A percentile compares a stretch with the other conserved stretches of the same genome.
Evolutionary conservation across 805 yeast genomes (phyloP).

Genomic region (Wickerhamiella kazuoi): DNA sequence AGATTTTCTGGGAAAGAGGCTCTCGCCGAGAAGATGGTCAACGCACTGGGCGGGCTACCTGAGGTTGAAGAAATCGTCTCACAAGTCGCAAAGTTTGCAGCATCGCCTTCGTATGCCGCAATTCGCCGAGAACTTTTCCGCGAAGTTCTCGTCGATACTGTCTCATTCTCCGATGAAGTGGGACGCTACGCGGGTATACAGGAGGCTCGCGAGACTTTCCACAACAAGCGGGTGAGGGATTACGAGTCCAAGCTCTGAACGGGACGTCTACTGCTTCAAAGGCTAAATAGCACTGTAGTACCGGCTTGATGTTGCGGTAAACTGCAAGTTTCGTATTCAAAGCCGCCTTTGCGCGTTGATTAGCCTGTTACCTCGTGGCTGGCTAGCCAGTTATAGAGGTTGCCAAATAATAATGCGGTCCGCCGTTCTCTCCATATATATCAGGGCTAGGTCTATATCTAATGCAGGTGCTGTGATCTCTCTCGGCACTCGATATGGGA

Average conservation of each 20-base stretch:
- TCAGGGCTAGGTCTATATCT: too few species aligned
- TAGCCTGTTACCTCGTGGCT: too few species aligned
- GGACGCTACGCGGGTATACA: not conserved
- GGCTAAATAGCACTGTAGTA: too few species aligned
- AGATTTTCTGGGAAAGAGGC: conserved; percentile 50
- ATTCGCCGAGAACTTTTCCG: conserved; percentile 17
- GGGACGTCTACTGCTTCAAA: too few species aligned
- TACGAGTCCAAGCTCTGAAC: not conserved
- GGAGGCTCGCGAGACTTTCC: not conserved
- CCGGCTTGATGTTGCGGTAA: too few species aligned
- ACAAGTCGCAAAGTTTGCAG: conserved; percentile 12
- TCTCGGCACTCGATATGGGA: too few species aligned
- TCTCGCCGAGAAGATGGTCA: conserved; percentile 48
- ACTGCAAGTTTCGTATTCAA: too few species aligned
- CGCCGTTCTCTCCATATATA: too few species aligned
- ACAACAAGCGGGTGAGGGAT: not conserved
- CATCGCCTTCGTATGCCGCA: conserved; percentile 19
- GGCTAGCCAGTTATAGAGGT: too few species aligned
- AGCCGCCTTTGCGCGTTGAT: too few species aligned
- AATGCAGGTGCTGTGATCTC: too few species aligned
- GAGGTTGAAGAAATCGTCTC: conserved; percentile 20
- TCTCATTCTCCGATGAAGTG: conserved; percentile 8
- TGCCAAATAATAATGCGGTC: too few species aligned
- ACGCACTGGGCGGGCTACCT: conserved; percentile 20
- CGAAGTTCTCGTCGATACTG: conserved; percentile 15